Conservation (phyloP, 306 rosid species). For the Gleditsia sinensis region DNA sequence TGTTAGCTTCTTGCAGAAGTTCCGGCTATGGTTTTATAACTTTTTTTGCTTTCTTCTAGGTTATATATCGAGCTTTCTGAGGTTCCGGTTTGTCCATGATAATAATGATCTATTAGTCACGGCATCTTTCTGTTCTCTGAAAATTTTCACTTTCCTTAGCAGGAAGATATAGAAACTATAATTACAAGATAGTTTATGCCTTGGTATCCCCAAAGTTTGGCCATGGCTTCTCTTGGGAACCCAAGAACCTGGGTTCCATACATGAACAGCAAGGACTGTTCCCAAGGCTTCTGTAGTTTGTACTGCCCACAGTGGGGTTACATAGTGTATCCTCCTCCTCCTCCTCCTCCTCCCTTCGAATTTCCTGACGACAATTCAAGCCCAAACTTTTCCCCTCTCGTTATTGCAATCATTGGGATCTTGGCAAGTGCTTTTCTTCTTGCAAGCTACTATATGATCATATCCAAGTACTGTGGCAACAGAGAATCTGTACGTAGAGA, state of each 20-base stretch:
- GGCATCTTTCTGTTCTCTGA: slow-evolving; percentile 49
- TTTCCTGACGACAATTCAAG: slow-evolving; percentile 59
- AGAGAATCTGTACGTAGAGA: slow-evolving; percentile 34
- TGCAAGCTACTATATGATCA: slow-evolving; percentile 62
- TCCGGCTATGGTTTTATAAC: neutral
- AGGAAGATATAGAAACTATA: slow-evolving; percentile 18
- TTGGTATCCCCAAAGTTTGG: slow-evolving; percentile 23
- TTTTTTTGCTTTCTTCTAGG: too few species aligned
- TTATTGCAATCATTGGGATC: slow-evolving; percentile 72
- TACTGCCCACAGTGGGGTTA: slow-evolving; percentile 90
- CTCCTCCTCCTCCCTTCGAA: slow-evolving; percentile 76
- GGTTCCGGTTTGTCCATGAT: neutral
- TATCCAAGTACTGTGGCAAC: slow-evolving; percentile 71
- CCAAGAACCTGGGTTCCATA: slow-evolving; percentile 81
- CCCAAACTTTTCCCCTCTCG: slow-evolving; percentile 72
- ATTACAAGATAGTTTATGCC: neutral
- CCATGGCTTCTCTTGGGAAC: slow-evolving; percentile 62
- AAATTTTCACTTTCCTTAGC: slow-evolving; percentile 17
- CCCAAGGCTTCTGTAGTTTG: slow-evolving; percentile 71
- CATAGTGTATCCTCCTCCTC: slow-evolving; percentile 62
- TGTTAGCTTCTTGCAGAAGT: neutral
- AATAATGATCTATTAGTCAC: slow-evolving; percentile 6
- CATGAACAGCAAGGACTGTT: slow-evolving; percentile 70
- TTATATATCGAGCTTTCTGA: neutral
- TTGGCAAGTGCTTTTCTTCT: slow-evolving; percentile 76